These are phyloP conservation scores for Stromatinia cepivora DNA, from an alignment of 2,329 filamentous ascomycete genomes.

Conservation along the genomic window DNA sequence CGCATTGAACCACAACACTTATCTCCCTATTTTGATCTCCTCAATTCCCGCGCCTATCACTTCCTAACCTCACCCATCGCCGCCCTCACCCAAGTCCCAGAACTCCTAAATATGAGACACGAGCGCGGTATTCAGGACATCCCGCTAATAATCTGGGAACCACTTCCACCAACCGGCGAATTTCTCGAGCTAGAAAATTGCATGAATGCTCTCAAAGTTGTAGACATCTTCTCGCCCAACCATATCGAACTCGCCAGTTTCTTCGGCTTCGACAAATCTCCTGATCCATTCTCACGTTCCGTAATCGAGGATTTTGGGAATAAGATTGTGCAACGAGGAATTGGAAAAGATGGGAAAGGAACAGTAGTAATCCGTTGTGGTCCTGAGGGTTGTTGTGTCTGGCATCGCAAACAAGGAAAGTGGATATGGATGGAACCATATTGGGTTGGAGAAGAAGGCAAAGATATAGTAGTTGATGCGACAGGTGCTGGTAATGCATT, in stretches of 20 bases:
- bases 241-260: constrained; percentile 1
- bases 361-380: neutral
- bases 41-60: constrained; percentile 1
- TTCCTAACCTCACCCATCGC: neutral
- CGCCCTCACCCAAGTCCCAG: neutral
- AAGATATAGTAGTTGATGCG: neutral
- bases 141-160: constrained; percentile 13
- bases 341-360: neutral
- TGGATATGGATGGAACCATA: neutral
- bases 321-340: neutral
- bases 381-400: neutral
- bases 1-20: neutral
- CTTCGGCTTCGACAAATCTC: neutral
- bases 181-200: neutral
- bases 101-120: neutral
- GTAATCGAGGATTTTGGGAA: neutral
- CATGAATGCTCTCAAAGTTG: neutral
- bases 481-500: constrained; percentile 16
- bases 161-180: neutral
- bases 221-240: constrained; percentile 10
- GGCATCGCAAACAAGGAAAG: neutral
- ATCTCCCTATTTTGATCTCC: neutral
- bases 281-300: neutral
- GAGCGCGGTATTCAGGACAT: neutral
- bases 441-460: too few species aligned